These are phyloP conservation scores for Cokeromyces recurvatus DNA, from an alignment of 371 early-diverging fungal genomes.

Conservation along the genomic window DNA sequence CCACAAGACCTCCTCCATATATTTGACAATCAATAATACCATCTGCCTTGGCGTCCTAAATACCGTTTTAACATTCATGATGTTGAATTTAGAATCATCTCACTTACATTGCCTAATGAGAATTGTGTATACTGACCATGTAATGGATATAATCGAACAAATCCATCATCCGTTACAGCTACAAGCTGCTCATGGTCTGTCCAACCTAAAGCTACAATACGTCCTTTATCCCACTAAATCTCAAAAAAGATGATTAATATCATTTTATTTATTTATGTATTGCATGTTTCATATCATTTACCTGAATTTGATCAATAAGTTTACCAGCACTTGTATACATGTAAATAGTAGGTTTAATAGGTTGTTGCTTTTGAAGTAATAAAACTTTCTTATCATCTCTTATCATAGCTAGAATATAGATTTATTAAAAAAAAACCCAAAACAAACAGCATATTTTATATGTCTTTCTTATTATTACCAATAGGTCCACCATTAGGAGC, in stretches of 20 bases:
- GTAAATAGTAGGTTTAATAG: constrained; percentile 74
- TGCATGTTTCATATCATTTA: constrained; percentile 10
- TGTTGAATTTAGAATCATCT: no score
- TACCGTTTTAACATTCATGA: no score
- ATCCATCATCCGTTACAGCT: constrained; percentile 87
- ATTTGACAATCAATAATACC: constrained; percentile 82
- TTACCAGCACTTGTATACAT: constrained; percentile 85
- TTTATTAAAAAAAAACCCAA: background rate
- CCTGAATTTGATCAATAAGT: constrained; percentile 81
- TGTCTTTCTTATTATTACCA: constrained; percentile 53
- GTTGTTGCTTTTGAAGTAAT: constrained; percentile 65
- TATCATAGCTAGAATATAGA: constrained; percentile 67
- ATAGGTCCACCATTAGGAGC: constrained; percentile 92
- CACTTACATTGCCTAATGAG: constrained; percentile 71
- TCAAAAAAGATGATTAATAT: no score
- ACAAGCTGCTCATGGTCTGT: constrained; percentile 80
- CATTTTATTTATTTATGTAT: background rate
- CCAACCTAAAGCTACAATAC: constrained; percentile 90
- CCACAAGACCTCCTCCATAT: constrained; percentile 88
- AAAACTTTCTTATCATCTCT: constrained; percentile 82
- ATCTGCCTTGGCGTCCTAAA: constrained; percentile 79
- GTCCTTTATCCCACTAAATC: constrained; percentile 82
- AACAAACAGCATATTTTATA: background rate
- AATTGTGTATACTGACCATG: constrained; percentile 79
- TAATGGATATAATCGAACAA: constrained; percentile 76